Percentiles rank a stretch among this genome's conserved stretches.
phyloP scores from a whole-genome alignment of 176 grass and related monocot genomes.

The Cenchrus americanus region DNA sequence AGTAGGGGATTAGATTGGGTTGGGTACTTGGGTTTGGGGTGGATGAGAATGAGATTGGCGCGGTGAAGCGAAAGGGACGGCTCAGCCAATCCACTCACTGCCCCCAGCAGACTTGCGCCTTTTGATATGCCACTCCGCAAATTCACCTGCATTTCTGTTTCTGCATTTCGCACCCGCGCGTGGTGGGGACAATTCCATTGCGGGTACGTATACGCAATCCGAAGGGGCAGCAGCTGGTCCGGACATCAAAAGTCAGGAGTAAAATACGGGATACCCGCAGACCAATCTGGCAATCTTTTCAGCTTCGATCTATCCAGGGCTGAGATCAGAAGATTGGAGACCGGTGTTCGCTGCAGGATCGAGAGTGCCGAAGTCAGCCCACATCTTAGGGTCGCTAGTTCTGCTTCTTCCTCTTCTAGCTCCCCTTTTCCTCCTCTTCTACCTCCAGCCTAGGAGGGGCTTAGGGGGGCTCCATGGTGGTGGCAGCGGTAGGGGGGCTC shows the following conservation, averaged over 20 bases:
- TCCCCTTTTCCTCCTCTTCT: too few species aligned
- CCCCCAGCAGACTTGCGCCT: neutral
- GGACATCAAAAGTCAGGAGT: neutral
- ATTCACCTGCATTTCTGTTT: neutral
- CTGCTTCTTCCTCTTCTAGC: too few species aligned
- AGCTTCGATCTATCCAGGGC: neutral
- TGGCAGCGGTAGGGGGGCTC: too few species aligned
- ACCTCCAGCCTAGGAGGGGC: too few species aligned
- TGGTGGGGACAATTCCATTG: neutral
- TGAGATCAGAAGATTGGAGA: neutral
- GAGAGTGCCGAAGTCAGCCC: too few species aligned
- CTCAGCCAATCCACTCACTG: neutral
- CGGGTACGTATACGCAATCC: neutral
- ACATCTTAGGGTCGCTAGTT: too few species aligned
- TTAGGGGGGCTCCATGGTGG: too few species aligned
- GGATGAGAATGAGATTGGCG: neutral
- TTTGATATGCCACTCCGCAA: neutral
- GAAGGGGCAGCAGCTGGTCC: neutral
- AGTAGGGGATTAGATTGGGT: neutral
- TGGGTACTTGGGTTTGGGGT: neutral
- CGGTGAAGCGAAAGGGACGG: constrained; percentile 23
- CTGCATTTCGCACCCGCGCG: neutral
- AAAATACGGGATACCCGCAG: neutral
- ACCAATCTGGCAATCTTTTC: neutral
- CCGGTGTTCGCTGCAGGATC: too few species aligned